A percentile compares a stretch with the other conserved stretches of the same genome.
Conservation (phyloP, 169 alveolate species). For the Eimeria tenella region DNA sequence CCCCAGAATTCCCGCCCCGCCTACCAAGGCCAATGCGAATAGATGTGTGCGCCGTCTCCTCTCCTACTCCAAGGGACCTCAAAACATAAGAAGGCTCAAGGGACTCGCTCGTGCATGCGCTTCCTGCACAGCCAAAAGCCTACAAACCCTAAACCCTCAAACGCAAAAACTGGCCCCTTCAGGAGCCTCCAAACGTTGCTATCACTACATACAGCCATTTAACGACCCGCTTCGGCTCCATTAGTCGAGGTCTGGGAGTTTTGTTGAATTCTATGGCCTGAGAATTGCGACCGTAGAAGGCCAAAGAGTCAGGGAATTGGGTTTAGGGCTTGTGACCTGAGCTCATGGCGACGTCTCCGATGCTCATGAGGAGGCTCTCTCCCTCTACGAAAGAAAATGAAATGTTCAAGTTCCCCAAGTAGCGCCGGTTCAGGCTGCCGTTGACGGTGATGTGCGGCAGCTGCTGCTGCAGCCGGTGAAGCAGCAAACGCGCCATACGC, state of each 20-base stretch:
- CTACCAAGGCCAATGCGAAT: conserved; percentile 97
- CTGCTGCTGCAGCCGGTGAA: conserved; percentile 37
- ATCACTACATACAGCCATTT: too few species aligned
- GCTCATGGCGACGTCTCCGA: conserved; percentile 79
- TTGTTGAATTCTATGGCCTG: background rate
- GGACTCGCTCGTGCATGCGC: conserved; percentile 95
- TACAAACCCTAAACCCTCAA: background rate
- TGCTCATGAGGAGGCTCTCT: conserved; percentile 89
- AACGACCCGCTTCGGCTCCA: too few species aligned
- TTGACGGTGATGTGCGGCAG: conserved; percentile 81
- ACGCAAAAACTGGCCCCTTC: background rate
- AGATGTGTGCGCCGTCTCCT: conserved; percentile 98
- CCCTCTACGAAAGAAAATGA: conserved; percentile 97
- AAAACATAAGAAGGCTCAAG: conserved; percentile 95
- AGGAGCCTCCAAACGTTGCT: background rate
- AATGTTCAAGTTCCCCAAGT: conserved; percentile 95
- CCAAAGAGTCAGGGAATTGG: background rate
- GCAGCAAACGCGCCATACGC: conserved; percentile 80
- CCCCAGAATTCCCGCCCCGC: background rate
- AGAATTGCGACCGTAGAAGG: background rate
- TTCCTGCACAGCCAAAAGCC: conserved; percentile 82
- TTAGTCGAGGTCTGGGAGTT: background rate
- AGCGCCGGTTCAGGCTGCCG: conserved; percentile 83
- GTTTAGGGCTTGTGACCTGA: conserved; percentile 47
- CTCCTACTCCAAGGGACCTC: conserved; percentile 97